phyloP scores from a whole-genome alignment of 1,284 basidiomycete genomes.

The Flammula alnicola region DNA sequence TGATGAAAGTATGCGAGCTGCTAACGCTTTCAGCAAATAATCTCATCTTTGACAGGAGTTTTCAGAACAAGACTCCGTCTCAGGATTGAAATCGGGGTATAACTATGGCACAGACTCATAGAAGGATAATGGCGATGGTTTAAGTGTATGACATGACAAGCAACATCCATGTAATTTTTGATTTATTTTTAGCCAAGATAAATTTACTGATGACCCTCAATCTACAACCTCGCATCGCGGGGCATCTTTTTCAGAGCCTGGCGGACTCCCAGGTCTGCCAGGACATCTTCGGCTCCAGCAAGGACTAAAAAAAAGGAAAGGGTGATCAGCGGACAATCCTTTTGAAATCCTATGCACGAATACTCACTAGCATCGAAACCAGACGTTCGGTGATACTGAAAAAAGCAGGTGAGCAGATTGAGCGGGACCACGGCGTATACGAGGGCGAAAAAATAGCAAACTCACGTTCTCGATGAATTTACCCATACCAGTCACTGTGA shows the following conservation, averaged over 20 bases:
- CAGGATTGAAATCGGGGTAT: no score
- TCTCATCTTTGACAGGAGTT: no score
- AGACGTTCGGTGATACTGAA: constrained; percentile 54
- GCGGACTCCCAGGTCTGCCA: constrained; percentile 69
- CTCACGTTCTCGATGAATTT: constrained; percentile 64
- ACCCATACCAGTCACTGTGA: constrained; percentile 70
- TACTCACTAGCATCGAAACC: constrained; percentile 59
- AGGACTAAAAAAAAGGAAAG: constrained; percentile 41
- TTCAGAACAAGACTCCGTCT: no score
- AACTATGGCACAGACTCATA: no score
- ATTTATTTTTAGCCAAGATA: no score
- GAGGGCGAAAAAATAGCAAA: constrained; percentile 14
- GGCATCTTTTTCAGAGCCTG: constrained; percentile 74
- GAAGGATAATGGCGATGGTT: no score
- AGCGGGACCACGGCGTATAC: not conserved
- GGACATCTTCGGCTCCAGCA: constrained; percentile 68
- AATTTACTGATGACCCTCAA: no score
- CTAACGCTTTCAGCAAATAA: no score
- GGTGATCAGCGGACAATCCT: not conserved
- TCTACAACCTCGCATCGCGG: constrained; percentile 50
- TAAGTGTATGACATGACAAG: no score
- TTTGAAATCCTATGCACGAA: constrained; percentile 1
- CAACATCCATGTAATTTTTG: no score
- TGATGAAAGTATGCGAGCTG: no score
- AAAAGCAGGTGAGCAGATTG: not conserved